Base-by-base conservation (phyloP, 768 basidiomycete genomes). In the Amanita pseudoporphyria region DNA sequence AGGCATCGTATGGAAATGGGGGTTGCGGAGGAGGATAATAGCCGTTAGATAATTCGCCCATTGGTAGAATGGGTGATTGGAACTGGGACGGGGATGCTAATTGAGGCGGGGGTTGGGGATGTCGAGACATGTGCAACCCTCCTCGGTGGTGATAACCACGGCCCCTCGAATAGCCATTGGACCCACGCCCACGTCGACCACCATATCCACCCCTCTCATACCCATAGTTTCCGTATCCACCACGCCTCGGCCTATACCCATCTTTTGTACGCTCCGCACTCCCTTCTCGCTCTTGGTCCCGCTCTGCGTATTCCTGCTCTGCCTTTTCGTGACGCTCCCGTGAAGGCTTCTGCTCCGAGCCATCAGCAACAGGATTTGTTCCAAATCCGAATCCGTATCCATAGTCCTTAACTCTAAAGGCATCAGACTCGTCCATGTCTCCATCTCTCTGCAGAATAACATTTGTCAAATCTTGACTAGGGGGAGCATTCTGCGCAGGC, bases 331-430 rank as follows among this genome's bases (percentile, higher is more conserved):
- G 52, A 18, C 53, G 54, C 22, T 54, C 53, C 6, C 50, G 38
- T 19, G 53, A 41, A 18, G 47, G 47, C 6, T 54, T 55, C 7
- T 51, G 46, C 7, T 58, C 57, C 1, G 45, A 26, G 10, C 16
- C 18, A 49, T 42, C 49, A 16, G 32, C 30, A 16, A 14, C 21
- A 32, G 16, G n/a, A 36, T 33, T 35, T 12, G 31, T 43, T 6
- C 49, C 61, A 10, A 67, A 62, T 1, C 82, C 82, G 53, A 84
- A 84, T 4, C 82, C 81, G 57, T 66, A 84, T 7, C 83, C 82
- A 49, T 71, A 83, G 56, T 84, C 72, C 53, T 70, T 74, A 38
- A 84, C 82, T 49, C 72, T 71, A 61, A 74, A 77, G 9, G 73
- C 67, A 41, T 71, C 71, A 30, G 64, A 65, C 7, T 51, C 53